Evolutionary conservation across 2,329 filamentous ascomycete species (phyloP), one percentile per base, ranked within the genome.

Genomic region (Aspergillus sp.): DNA sequence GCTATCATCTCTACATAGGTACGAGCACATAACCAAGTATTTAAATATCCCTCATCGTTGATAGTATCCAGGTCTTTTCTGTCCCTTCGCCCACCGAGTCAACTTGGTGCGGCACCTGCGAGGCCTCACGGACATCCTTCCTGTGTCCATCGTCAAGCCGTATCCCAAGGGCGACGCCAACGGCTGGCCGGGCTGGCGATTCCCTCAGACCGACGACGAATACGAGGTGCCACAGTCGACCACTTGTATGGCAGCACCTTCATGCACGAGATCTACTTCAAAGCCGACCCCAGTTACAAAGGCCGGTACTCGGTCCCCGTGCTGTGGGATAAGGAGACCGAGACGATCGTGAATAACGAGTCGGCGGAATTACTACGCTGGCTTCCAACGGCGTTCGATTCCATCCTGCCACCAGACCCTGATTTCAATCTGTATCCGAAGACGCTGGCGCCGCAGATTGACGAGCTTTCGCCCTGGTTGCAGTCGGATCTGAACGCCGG

Each of bases 101-200:
- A 86, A 86, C 64, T 73, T 88, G 11, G 77, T 85, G 9, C 79
- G 85, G 5, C 78, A 85, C 52, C 75, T 88, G 52, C 86, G 87
- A 67, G 82, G 83, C 36, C 78, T 89, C 2, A 76, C 82, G 36
- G 72, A 80, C 11, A 75, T 83, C 39, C 82, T 88, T 49, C 77
- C 81, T 6, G 67, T 87, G 20, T 85, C 83, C 1, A 77, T 88
- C 4, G 85, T 89, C 1, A 84, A 84, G 64, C 83, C 87, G 0
- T 90, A 89, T 62, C 87, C 87, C 0, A 90, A 90, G 69, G 86
- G 85, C 54, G 81, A 87, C 64, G 79, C 82, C 18, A 81, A 82
- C 7, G 86, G 87, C 36, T 88, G 85, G 84, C 78, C 79, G 5
- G 86, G 87, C 31, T 88, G 85, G 84, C 77, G 79, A 31, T 89